These are phyloP conservation scores for Alternaria sp. DNA, from an alignment of 2,329 filamentous ascomycete genomes.

Conservation along the genomic window DNA sequence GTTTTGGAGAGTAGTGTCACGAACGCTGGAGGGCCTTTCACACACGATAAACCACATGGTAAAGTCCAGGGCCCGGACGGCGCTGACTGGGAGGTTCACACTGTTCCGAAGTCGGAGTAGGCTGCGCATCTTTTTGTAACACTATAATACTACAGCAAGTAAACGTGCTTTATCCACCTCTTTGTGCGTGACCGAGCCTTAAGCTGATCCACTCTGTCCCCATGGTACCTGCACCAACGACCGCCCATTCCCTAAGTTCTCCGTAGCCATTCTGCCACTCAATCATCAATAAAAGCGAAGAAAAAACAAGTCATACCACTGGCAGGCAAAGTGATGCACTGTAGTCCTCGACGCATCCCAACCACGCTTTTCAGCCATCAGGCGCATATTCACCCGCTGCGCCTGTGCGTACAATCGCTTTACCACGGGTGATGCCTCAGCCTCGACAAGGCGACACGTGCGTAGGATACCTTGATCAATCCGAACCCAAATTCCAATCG, in stretches of 20 bases:
- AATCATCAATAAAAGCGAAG: neutral
- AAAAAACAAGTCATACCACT: neutral
- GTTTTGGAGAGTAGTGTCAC: conserved; percentile 59
- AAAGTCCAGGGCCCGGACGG: conserved; percentile 3
- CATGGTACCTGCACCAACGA: neutral
- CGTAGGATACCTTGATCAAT: neutral
- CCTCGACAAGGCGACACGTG: neutral
- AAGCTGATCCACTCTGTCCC: neutral
- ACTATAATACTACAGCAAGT: neutral
- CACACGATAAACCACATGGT: neutral
- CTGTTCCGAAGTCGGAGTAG: neutral
- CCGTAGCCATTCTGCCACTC: neutral
- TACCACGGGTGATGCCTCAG: neutral
- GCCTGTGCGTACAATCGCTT: neutral
- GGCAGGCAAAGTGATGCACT: neutral
- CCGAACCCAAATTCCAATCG: neutral
- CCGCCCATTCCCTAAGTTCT: neutral
- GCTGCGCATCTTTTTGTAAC: neutral
- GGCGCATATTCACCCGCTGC: neutral
- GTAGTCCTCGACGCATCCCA: neutral
- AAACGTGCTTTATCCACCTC: neutral
- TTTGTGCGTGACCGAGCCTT: neutral
- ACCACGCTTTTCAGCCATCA: neutral
- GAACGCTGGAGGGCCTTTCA: conserved; percentile 33
- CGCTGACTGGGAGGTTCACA: conserved; percentile 11